phyloP scores from a whole-genome alignment of 306 rosid genomes.

The Prunus davidiana region DNA sequence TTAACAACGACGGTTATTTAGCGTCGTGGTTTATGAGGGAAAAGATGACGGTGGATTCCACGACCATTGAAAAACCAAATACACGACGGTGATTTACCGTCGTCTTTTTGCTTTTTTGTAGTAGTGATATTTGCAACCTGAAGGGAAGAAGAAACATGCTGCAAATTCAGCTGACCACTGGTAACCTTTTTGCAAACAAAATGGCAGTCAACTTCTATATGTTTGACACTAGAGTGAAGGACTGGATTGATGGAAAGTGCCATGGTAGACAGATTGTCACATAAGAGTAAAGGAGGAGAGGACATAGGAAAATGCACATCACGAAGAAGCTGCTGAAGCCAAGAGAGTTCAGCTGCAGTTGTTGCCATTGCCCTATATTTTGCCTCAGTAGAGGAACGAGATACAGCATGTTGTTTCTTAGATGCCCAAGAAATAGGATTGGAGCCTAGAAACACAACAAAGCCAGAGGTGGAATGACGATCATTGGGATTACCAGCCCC shows the following conservation, averaged over 20 bases:
- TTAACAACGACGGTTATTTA: too few relatives aligned
- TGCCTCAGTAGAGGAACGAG: not conserved
- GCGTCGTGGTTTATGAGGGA: too few relatives aligned
- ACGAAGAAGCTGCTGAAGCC: not conserved
- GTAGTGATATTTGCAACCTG: not conserved
- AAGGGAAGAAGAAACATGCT: not conserved
- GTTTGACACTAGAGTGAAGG: not conserved
- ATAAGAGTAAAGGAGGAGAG: not conserved
- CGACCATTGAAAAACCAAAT: too few relatives aligned
- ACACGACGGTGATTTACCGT: too few relatives aligned
- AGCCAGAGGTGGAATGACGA: too few relatives aligned
- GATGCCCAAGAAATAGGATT: too few relatives aligned
- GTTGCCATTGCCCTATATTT: not conserved
- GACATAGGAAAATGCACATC: not conserved
- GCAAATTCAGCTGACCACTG: not conserved
- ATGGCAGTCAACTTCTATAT: not conserved
- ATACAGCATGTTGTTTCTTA: too few relatives aligned
- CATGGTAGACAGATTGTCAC: not conserved
- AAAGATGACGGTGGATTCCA: too few relatives aligned
- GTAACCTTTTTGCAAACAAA: not conserved
- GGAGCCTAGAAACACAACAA: too few relatives aligned
- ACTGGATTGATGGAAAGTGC: not conserved
- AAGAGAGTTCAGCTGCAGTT: too few relatives aligned
- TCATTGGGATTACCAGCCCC: too few relatives aligned
- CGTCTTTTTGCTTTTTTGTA: too few relatives aligned